Evolutionary conservation across 345 rosid species (phyloP), one percentile per base, ranked within the genome.

Genomic region (Isatis tinctoria): DNA sequence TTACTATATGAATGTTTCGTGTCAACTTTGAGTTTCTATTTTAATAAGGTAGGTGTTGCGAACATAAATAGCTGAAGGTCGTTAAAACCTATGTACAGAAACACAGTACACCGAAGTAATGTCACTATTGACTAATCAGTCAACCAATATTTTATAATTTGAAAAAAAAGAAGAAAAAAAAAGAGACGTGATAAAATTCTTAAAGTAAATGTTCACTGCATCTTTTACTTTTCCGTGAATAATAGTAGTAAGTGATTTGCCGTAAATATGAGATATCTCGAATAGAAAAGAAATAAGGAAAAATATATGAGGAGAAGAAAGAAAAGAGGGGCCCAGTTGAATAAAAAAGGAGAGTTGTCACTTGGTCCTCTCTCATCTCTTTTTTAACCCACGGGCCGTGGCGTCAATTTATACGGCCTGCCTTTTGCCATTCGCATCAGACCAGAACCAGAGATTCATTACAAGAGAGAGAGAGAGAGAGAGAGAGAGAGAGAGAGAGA

Each of bases 251-350:
- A 7, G 12, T 6, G 1, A 49, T 26, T 43, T 12, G 28, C 66
- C 36, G 74, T 70, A 61, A 48, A 72, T 39, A 49, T 26, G 10
- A 63, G 51, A 74, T 66, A 36, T 74, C 66, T 26, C 10, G 17
- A 36, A 58, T 0, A 47, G 24, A 17, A 65, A 65, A 56, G 26
- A 0, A 51, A 51, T 11, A 9, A 67, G 37, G 6, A 10, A 67
- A 9, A 59, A 43, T 32, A 60, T 3, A 10, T 5, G n/a, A 56
- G 18, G 14, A 32, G 37, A 22, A 6, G 33, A 53, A 16, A 54
- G 24, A 18, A 72, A 39, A 53, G 70, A 7, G 68, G 79, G 79
- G 79, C 65, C 79, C 70, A 61, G 1, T 49, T 17, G 14, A n/a
- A 49, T 17, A 45, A 20, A 22, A 1, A 36, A 36, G 17, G 24